Conservation (phyloP, 2,329 filamentous ascomycete genomes). For the Fusarium nematophilum region DNA sequence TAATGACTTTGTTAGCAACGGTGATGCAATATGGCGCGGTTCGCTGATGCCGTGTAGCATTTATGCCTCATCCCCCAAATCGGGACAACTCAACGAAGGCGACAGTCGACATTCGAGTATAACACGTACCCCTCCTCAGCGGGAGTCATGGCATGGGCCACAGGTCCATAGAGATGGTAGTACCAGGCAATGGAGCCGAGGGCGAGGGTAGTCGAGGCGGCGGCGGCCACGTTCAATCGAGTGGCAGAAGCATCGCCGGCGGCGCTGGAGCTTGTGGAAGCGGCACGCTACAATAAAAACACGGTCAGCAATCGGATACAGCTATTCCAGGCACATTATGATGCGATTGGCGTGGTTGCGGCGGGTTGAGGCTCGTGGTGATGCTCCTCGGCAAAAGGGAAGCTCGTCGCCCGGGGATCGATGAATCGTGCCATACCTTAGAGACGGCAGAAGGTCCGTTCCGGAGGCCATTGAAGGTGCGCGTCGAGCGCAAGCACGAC, state of each 20-base stretch:
- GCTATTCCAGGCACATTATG: slow-evolving; percentile 28
- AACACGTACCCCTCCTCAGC: slow-evolving; percentile 95
- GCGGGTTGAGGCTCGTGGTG: slow-evolving; percentile 38
- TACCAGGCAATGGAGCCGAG: slow-evolving; percentile 95
- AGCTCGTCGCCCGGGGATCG: slow-evolving; percentile 33
- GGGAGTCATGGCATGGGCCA: slow-evolving; percentile 88
- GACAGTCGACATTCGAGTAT: slow-evolving; percentile 13
- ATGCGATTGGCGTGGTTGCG: slow-evolving; percentile 46
- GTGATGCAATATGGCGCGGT: slow-evolving; percentile 26
- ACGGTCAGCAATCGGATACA: slow-evolving; percentile 53
- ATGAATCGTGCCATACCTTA: slow-evolving; percentile 73
- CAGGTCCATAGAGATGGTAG: slow-evolving; percentile 93
- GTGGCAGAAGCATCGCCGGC: slow-evolving; percentile 77
- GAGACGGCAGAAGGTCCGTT: slow-evolving; percentile 77
- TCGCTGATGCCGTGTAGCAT: slow-evolving; percentile 34
- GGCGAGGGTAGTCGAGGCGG: slow-evolving; percentile 86
- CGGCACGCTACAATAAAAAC: slow-evolving; percentile 64
- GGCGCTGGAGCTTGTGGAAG: slow-evolving; percentile 80
- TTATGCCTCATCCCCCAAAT: slow-evolving; percentile 50
- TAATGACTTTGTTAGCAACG: slow-evolving; percentile 44
- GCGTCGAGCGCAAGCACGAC: slow-evolving; percentile 89
- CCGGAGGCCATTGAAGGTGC: slow-evolving; percentile 82
- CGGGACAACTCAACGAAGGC: slow-evolving; percentile 10
- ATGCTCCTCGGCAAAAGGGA: slow-evolving; percentile 51
- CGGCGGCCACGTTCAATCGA: slow-evolving; percentile 86